A percentile compares a stretch with the other conserved stretches of the same genome.
phyloP scores from a whole-genome alignment of 129 eudicot species.

The Arctium minus region DNA sequence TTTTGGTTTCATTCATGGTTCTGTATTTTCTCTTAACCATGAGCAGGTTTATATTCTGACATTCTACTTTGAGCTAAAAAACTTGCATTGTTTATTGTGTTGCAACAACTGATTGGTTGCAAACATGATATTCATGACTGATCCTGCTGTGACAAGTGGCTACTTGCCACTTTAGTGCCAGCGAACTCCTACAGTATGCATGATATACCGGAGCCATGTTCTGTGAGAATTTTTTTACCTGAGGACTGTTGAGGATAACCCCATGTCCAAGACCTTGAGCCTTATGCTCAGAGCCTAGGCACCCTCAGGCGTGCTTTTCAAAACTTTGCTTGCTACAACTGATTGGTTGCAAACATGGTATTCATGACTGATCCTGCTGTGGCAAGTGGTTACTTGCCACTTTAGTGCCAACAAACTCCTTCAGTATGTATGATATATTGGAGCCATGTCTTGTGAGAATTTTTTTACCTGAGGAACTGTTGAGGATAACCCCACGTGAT shows the following conservation, averaged over 20 bases:
- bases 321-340: background rate
- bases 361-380: background rate
- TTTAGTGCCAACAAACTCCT: background rate
- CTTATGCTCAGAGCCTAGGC: no score
- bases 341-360: background rate
- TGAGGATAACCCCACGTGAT: background rate
- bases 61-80: background rate
- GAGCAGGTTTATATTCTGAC: background rate
- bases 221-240: background rate
- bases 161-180: background rate
- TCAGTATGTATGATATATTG: background rate
- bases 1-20: background rate
- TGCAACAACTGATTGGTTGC: background rate
- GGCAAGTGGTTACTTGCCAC: background rate
- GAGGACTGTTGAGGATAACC: slow-evolving; percentile 2
- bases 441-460: background rate
- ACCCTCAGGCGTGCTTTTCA: no score
- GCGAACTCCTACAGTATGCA: background rate
- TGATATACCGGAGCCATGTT: background rate
- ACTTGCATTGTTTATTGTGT: background rate
- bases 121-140: background rate
- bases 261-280: background rate
- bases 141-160: background rate
- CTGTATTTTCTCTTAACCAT: background rate
- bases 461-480: background rate